Base-by-base conservation (phyloP, 768 basidiomycete genomes). In the Xerocomus brunneocitrinus region DNA sequence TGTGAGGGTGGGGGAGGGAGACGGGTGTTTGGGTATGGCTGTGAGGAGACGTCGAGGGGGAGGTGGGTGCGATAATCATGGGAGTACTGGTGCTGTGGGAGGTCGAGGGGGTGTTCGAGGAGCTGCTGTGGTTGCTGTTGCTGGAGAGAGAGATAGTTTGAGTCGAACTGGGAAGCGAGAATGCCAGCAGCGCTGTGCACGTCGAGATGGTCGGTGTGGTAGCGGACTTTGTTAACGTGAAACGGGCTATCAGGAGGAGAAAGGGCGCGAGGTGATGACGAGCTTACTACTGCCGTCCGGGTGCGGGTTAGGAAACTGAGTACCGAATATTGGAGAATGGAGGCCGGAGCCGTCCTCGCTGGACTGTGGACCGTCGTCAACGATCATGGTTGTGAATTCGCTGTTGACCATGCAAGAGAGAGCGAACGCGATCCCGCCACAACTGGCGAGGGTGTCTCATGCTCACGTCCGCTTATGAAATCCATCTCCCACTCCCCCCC, bases 311-410 rank as follows among this genome's bases (percentile, higher is more conserved):
- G 75, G 72, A 60, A 73, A 77, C 27, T 73, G 72, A 46, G 77
- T 67, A 52, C 73, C 74, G 70, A 85, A 84, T 49, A 82, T 77
- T 59, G 88, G 87, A 3, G 87, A 88, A 62, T 87, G 85, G 24
- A 89, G 71, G 55, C 84, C 86, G 49, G 87, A 88, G 64, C 84
- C 81, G 63, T 87, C 87, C 65, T 88, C 86, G 67, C 83, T 85
- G 24, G 84, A 86, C 70, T 82, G 84, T 41, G 79, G 77, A 36
- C 83, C 79, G 62, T 87, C 85, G 65, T 87, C 87, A 54, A 75
- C 69, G 55, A 76, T 72, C 68, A 79, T 75, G 52, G 74, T 78
- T 12, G 32, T 5, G 13, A 34, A 34, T 5, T 81, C 83, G 71
- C 73, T 71, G 70, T 73, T 73, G 47, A 84, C 84, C 84, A 87